phyloP scores from a whole-genome alignment of 768 basidiomycete species.

The Rhodotorula toruloides region DNA sequence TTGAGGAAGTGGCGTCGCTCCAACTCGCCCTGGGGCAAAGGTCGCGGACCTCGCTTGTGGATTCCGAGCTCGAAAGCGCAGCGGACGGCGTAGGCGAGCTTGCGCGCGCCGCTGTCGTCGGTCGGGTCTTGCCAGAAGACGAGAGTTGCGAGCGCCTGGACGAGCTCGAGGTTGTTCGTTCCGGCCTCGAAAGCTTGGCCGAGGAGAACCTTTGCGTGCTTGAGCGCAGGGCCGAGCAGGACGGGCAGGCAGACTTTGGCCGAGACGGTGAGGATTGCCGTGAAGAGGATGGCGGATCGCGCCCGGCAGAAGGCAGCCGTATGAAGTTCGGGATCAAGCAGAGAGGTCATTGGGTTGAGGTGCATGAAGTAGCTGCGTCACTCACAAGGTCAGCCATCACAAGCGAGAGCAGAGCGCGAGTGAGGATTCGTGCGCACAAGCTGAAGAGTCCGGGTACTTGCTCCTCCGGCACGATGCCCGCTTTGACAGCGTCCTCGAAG shows the following conservation, averaged over 20 bases:
- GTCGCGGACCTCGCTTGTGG: background rate
- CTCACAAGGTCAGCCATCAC: background rate
- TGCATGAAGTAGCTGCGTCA: slow-evolving; percentile 59
- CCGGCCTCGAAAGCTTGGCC: slow-evolving; percentile 69
- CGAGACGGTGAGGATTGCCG: slow-evolving; percentile 73
- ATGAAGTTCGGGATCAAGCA: slow-evolving; percentile 83
- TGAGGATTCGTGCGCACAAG: slow-evolving; percentile 1
- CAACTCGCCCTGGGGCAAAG: slow-evolving; percentile 12
- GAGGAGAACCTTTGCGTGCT: slow-evolving; percentile 68
- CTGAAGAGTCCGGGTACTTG: background rate
- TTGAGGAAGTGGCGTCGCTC: slow-evolving; percentile 3
- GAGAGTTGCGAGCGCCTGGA: slow-evolving; percentile 80
- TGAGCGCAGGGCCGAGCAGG: slow-evolving; percentile 62
- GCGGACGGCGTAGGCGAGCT: slow-evolving; percentile 21
- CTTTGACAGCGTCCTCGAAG: slow-evolving; percentile 1
- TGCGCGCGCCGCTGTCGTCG: slow-evolving; percentile 49
- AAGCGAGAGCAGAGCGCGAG: no score
- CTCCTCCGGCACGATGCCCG: background rate
- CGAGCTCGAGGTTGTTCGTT: slow-evolving; percentile 78
- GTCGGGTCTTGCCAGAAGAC: slow-evolving; percentile 86
- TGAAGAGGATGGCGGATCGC: slow-evolving; percentile 76
- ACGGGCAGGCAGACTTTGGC: slow-evolving; percentile 75
- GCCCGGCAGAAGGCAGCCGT: slow-evolving; percentile 71
- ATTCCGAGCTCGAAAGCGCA: slow-evolving; percentile 16
- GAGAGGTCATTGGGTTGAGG: slow-evolving; percentile 80